Percentiles rank a stretch among this genome's conserved stretches.
Evolutionary conservation across 2,329 filamentous ascomycete genomes (phyloP).

Genomic region (Pseudonectria buxi): DNA sequence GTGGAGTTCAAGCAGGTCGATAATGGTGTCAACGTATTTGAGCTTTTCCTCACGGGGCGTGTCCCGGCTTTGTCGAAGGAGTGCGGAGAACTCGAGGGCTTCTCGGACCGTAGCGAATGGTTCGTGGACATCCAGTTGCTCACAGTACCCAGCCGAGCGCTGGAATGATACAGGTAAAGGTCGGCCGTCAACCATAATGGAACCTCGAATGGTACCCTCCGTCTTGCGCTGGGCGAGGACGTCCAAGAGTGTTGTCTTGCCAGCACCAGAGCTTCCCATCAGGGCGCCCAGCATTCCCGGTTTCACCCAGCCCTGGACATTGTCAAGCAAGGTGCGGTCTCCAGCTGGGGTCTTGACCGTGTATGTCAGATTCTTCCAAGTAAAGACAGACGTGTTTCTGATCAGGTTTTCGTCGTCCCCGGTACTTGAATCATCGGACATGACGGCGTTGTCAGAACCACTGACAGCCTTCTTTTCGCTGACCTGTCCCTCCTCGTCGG

Average conservation of each 20-base stretch:
- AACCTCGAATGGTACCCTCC: constrained; percentile 67
- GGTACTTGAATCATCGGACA: constrained; percentile 7
- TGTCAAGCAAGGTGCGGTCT: constrained; percentile 64
- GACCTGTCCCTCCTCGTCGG: constrained; percentile 44
- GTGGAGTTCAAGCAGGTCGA: constrained; percentile 52
- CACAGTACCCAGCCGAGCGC: constrained; percentile 71
- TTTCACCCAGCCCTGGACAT: constrained; percentile 79
- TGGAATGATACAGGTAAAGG: constrained; percentile 69
- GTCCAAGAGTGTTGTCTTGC: constrained; percentile 80
- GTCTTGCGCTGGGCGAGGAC: constrained; percentile 74
- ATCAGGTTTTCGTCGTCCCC: constrained; percentile 36
- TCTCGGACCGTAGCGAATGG: constrained; percentile 68
- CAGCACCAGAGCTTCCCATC: constrained; percentile 77
- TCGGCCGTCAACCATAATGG: constrained; percentile 69
- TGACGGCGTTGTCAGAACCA: constrained; percentile 5
- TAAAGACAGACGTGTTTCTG: constrained; percentile 62
- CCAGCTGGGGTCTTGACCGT: constrained; percentile 56
- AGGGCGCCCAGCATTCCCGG: constrained; percentile 71
- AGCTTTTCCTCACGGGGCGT: constrained; percentile 62
- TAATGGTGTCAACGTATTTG: constrained; percentile 70
- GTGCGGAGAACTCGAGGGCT: constrained; percentile 66
- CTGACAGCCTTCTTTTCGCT: constrained; percentile 15
- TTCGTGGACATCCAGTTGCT: constrained; percentile 76
- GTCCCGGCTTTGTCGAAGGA: constrained; percentile 63
- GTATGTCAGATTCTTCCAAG: constrained; percentile 67